Evolutionary conservation across 768 basidiomycete genomes (phyloP), one percentile per base, ranked within the genome.

Genomic region (Lactarius vividus): DNA sequence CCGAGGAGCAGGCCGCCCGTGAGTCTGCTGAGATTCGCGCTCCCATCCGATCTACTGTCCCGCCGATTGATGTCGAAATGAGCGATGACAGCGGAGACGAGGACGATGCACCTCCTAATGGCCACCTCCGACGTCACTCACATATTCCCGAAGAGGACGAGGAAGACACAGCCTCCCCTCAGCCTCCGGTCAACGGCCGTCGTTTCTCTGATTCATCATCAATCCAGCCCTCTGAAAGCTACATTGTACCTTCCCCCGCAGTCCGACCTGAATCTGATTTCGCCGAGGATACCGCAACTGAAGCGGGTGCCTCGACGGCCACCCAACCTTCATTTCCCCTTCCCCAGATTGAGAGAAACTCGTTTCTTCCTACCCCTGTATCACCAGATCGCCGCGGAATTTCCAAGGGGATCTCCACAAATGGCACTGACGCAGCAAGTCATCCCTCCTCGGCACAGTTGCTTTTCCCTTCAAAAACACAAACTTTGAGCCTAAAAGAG

Each of bases 1-100:
- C 88, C 37, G 84, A 85, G 73, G 84, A 86, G 68, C 82, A 82
- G 7, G 79, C 82, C 70, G 81, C 81, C 63, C 73, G 81, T 18
- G 80, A 81, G 66, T 79, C 76, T 16, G 75, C 79, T 62, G 77
- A 81, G 58, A 74, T 70, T 58, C 74, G 75, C 29, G 61, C 70
- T n/a, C 69, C 73, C 2, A 46, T 73, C 44, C 72, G 72, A 44
- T 73, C 78, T 20, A 70, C 75, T 28, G 81, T 77, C 16, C 89
- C 88, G 8, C 90, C 91, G 3, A 90, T 91, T 53, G 82, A 87
- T 31, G 85, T 88, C 31, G 89, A 92, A 72, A 61, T 91, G 71
- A 91, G 89, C 69, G 91, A 92, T 73, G 89, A 91, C 74, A 91
- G 90, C 69, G 91, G 90, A n/a, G 84, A 81, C 26, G 88, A 89